These are phyloP conservation scores for Pichia sp. DNA, from an alignment of 1,139 yeast species.

Conservation along the genomic window DNA sequence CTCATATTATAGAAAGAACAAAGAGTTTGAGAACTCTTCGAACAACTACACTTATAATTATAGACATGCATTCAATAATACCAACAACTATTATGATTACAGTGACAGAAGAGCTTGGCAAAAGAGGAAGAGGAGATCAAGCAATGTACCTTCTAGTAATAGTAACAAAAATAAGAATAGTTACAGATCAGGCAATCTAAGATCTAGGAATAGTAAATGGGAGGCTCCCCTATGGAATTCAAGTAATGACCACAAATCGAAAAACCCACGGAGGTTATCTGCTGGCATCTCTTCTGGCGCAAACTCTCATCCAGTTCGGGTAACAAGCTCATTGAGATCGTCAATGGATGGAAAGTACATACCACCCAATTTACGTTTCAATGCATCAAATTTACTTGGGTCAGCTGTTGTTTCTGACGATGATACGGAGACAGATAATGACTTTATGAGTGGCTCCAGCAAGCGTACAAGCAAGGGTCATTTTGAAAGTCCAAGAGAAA, in stretches of 20 bases:
- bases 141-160: constrained; percentile 8
- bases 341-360: constrained; percentile 44
- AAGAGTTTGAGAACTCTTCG: constrained; percentile 4
- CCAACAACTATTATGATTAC: constrained; percentile 18
- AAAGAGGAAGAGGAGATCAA: constrained; percentile 28
- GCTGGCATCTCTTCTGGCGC: neutral
- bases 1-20: constrained; percentile 21
- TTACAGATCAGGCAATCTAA: neutral
- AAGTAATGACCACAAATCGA: neutral
- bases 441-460: constrained; percentile 24
- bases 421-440: constrained; percentile 22
- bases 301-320: constrained; percentile 1
- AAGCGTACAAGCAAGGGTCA: constrained; percentile 6
- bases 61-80: constrained; percentile 9
- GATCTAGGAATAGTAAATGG: constrained; percentile 5
- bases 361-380: constrained; percentile 50
- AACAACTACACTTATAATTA: constrained; percentile 4
- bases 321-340: constrained; percentile 12
- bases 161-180: constrained; percentile 9
- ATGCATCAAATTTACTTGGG: constrained; percentile 11
- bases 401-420: constrained; percentile 36
- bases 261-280: constrained; percentile 10
- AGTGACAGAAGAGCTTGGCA: constrained; percentile 30
- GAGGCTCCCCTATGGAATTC: constrained; percentile 5
- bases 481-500: neutral